Evolutionary conservation across 148 eudicot genomes (phyloP).

Genomic region (Vaccinium darrowii): DNA sequence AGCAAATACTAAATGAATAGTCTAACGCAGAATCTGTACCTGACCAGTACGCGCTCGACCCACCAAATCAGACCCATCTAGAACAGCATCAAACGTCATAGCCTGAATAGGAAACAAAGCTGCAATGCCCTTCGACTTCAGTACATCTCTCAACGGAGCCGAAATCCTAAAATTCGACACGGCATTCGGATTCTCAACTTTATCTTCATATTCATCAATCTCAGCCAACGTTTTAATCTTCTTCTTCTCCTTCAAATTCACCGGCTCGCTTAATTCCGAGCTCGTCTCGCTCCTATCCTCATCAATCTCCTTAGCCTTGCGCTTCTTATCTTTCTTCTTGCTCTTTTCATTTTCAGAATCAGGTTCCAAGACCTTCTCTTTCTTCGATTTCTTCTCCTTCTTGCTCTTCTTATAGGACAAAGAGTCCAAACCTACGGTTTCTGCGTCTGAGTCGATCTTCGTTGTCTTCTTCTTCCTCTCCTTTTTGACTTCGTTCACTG

Average conservation of each 20-base stretch:
- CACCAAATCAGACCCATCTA: conserved; percentile 81
- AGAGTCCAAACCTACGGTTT: conserved; percentile 10
- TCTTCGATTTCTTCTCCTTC: conserved; percentile 35
- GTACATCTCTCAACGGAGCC: conserved; percentile 48
- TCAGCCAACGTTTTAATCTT: conserved; percentile 19
- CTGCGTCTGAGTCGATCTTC: conserved; percentile 19
- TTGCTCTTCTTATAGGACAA: conserved; percentile 22
- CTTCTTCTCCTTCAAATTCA: conserved; percentile 37
- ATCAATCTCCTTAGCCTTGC: conserved; percentile 45
- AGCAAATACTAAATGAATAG: background rate
- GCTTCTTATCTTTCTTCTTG: conserved; percentile 50
- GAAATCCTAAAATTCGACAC: conserved; percentile 72
- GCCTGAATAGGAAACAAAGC: conserved; percentile 91
- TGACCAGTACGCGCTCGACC: conserved; percentile 94
- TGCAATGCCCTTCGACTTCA: conserved; percentile 69
- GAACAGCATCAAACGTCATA: conserved; percentile 61
- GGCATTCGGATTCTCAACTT: conserved; percentile 49
- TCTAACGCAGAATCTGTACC: conserved; percentile 36
- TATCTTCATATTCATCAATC: conserved; percentile 25
- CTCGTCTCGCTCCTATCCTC: conserved; percentile 45
- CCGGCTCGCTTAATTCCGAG: conserved; percentile 44
- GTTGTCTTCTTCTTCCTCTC: conserved; percentile 29
- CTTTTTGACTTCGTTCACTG: conserved; percentile 27
- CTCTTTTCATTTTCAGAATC: conserved; percentile 32
- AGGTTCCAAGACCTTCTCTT: conserved; percentile 20